Evolutionary conservation across 2,329 filamentous ascomycete species (phyloP).

Genomic region (Colletotrichum kahawae): DNA sequence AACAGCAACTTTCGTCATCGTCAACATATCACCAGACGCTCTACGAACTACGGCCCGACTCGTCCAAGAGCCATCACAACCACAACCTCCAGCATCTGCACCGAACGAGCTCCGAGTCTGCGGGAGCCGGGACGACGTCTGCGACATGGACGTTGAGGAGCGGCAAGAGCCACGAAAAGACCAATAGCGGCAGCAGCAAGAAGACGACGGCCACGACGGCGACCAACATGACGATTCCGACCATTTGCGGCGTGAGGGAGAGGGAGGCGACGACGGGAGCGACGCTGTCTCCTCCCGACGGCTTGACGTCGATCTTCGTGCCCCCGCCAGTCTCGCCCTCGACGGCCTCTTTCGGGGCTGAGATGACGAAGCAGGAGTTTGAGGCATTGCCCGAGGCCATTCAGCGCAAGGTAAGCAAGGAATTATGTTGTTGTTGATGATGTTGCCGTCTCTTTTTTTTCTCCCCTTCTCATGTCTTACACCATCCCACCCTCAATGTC

Average conservation of each 20-base stretch:
- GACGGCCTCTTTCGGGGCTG: conserved; percentile 14
- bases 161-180: conserved; percentile 10
- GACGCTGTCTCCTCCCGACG: background rate
- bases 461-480: background rate
- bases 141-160: background rate
- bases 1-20: background rate
- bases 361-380: conserved; percentile 46
- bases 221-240: background rate
- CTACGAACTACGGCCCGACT: conserved; percentile 5
- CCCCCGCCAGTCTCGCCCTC: conserved; percentile 24
- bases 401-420: conserved; percentile 58
- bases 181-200: conserved; percentile 7
- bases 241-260: background rate
- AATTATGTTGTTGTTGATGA: conserved; percentile 11
- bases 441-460: background rate
- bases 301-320: background rate
- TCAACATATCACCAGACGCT: conserved; percentile 3
- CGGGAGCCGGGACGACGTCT: background rate
- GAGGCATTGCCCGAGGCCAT: conserved; percentile 59
- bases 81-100: background rate
- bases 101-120: background rate
- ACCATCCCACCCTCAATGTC: background rate
- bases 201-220: background rate
- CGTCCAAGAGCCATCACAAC: background rate
- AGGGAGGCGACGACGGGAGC: background rate